phyloP scores from a whole-genome alignment of 2,329 filamentous ascomycete species.

The Chaetothyriales sp. region DNA sequence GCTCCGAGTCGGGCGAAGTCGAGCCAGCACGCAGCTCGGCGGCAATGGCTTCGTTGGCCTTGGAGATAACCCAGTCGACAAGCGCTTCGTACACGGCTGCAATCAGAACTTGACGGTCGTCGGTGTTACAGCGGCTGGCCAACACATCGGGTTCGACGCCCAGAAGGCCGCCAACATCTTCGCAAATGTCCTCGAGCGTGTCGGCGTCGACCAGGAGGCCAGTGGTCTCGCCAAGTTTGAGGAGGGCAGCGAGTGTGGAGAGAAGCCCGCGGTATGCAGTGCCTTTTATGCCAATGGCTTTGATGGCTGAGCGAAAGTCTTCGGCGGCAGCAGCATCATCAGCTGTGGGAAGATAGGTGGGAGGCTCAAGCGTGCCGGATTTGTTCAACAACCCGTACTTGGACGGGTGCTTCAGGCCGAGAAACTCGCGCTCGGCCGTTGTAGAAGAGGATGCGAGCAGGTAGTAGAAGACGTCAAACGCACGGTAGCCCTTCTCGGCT shows the following conservation, averaged over 20 bases:
- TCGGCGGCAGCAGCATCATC: conserved; percentile 88
- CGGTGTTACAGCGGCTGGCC: conserved; percentile 60
- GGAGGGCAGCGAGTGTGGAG: conserved; percentile 65
- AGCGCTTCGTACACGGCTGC: conserved; percentile 82
- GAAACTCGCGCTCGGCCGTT: conserved; percentile 71
- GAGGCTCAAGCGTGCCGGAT: conserved; percentile 73
- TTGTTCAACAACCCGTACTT: conserved; percentile 64
- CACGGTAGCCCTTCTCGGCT: conserved; percentile 63
- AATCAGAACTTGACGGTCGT: conserved; percentile 70
- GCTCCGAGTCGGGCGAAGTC: conserved; percentile 28
- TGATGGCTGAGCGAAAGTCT: conserved; percentile 74
- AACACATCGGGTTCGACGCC: conserved; percentile 78
- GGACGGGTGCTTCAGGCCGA: conserved; percentile 63
- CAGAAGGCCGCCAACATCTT: conserved; percentile 74
- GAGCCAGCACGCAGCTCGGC: conserved; percentile 48
- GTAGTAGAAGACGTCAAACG: conserved; percentile 97
- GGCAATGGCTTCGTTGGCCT: conserved; percentile 73
- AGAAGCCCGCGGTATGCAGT: conserved; percentile 67
- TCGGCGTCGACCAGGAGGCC: conserved; percentile 77
- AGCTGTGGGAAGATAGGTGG: conserved; percentile 75
- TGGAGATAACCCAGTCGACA: conserved; percentile 84
- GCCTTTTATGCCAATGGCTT: conserved; percentile 87
- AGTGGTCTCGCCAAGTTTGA: conserved; percentile 83
- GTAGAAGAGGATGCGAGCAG: conserved; percentile 83
- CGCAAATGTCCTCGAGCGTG: conserved; percentile 67